Evolutionary conservation across 225 moss, liverwort and hornwort genomes (phyloP).

Genomic region (Lunularia cruciata): DNA sequence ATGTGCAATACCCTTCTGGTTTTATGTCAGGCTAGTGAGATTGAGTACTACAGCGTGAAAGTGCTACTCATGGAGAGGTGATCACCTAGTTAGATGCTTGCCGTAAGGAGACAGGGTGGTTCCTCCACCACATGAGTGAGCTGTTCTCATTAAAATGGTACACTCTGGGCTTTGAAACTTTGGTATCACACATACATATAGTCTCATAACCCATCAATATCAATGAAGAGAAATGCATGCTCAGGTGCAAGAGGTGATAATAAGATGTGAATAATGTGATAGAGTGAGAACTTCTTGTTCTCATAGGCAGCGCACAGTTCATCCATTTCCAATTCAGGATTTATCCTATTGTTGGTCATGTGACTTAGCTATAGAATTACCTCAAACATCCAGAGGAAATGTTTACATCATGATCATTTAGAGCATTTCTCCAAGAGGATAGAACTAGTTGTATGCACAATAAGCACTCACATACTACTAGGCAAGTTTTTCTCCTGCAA

Average conservation of each 20-base stretch:
- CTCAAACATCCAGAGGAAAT: background rate
- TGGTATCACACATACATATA: conserved; percentile 11
- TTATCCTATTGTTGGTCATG: conserved; percentile 1
- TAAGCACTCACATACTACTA: conserved; percentile 4
- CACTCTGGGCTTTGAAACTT: conserved; percentile 13
- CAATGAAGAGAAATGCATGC: background rate
- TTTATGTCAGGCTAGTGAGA: background rate
- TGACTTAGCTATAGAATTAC: conserved; percentile 3
- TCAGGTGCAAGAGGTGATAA: background rate
- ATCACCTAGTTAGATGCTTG: conserved; percentile 7
- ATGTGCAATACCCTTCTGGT: background rate
- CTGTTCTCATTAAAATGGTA: conserved; percentile 1
- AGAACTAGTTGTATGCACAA: background rate
- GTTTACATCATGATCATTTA: conserved; percentile 9
- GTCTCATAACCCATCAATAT: conserved; percentile 1
- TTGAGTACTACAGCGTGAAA: background rate
- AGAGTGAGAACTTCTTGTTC: conserved; percentile 12
- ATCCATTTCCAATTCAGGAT: background rate
- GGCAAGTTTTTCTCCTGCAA: background rate
- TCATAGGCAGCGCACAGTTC: background rate
- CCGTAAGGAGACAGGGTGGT: conserved; percentile 11
- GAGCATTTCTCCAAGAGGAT: conserved; percentile 18
- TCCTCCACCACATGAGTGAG: background rate
- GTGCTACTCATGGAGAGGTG: background rate
- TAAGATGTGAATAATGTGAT: conserved; percentile 8